Evolutionary conservation across 1,284 basidiomycete genomes (phyloP).

Genomic region (Phellinidium pouzarii): DNA sequence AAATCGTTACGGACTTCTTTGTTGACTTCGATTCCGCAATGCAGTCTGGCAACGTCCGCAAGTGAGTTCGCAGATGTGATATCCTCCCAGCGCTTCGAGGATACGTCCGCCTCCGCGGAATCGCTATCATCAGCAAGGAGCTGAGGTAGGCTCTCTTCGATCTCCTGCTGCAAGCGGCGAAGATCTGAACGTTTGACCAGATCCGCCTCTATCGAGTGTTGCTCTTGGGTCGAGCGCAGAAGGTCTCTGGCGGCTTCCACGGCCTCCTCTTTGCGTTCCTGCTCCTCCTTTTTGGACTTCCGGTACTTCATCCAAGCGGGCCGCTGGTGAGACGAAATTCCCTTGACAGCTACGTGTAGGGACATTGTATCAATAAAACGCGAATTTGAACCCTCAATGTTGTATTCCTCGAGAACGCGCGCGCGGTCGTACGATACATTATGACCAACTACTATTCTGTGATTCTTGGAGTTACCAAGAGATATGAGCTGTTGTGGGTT

Average conservation of each 20-base stretch:
- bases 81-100: slow-evolving; percentile 80
- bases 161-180: slow-evolving; percentile 26
- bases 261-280: slow-evolving; percentile 51
- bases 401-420: slow-evolving; percentile 83
- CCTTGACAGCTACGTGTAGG: slow-evolving; percentile 89
- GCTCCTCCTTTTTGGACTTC: slow-evolving; percentile 51
- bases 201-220: slow-evolving; percentile 35
- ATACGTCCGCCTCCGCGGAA: slow-evolving; percentile 34
- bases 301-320: slow-evolving; percentile 87
- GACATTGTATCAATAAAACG: slow-evolving; percentile 95
- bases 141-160: slow-evolving; percentile 36
- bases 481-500: slow-evolving; percentile 73
- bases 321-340: slow-evolving; percentile 92
- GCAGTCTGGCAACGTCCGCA: slow-evolving; percentile 85
- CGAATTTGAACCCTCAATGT: slow-evolving; percentile 58
- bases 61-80: slow-evolving; percentile 90
- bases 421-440: slow-evolving; percentile 94
- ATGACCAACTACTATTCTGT: slow-evolving; percentile 83
- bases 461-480: slow-evolving; percentile 45
- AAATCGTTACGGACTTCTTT: slow-evolving; percentile 82
- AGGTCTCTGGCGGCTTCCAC: slow-evolving; percentile 47
- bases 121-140: slow-evolving; percentile 35
- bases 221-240: slow-evolving; percentile 41
- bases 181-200: slow-evolving; percentile 29
- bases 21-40: slow-evolving; percentile 78